A percentile compares a stretch with the other conserved stretches of the same genome.
Evolutionary conservation across 805 yeast genomes (phyloP).

Genomic region (Lachancea thermotolerans): DNA sequence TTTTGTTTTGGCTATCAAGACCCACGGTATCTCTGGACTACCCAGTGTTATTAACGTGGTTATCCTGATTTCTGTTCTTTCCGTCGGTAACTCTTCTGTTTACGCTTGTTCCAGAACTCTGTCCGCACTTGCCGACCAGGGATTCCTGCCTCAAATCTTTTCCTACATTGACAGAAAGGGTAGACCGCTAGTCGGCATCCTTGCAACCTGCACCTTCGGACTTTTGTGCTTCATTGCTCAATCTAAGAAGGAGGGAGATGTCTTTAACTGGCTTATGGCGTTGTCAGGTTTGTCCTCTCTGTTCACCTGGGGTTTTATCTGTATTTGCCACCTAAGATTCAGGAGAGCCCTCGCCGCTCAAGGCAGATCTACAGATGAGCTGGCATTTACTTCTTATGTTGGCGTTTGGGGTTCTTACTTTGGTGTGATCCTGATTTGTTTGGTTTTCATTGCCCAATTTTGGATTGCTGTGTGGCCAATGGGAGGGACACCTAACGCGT

Average conservation of each 20-base stretch:
- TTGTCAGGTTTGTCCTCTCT: slow-evolving; percentile 56
- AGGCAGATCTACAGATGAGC: slow-evolving; percentile 63
- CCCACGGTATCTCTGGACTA: slow-evolving; percentile 57
- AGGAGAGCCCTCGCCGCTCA: slow-evolving; percentile 58
- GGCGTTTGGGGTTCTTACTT: slow-evolving; percentile 60
- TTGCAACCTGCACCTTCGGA: slow-evolving; percentile 47
- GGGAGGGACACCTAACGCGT: slow-evolving; percentile 45
- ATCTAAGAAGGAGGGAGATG: slow-evolving; percentile 43
- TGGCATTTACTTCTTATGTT: slow-evolving; percentile 57
- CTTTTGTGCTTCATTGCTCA: slow-evolving; percentile 53
- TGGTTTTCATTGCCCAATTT: slow-evolving; percentile 69
- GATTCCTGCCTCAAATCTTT: slow-evolving; percentile 52
- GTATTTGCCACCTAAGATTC: slow-evolving; percentile 53
- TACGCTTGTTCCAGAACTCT: slow-evolving; percentile 64
- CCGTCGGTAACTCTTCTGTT: slow-evolving; percentile 70
- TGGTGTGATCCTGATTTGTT: slow-evolving; percentile 50
- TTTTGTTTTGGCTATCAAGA: slow-evolving; percentile 62
- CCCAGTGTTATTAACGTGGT: slow-evolving; percentile 65
- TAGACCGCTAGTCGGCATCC: slow-evolving; percentile 56
- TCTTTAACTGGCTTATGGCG: slow-evolving; percentile 60
- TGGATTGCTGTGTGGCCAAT: slow-evolving; percentile 77
- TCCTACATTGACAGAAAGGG: slow-evolving; percentile 61
- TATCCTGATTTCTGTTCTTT: slow-evolving; percentile 56
- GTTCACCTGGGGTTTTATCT: slow-evolving; percentile 58
- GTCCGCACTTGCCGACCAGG: slow-evolving; percentile 55